Base-by-base conservation (phyloP, 2,329 filamentous ascomycete genomes). In the Penicillium oxalicum region DNA sequence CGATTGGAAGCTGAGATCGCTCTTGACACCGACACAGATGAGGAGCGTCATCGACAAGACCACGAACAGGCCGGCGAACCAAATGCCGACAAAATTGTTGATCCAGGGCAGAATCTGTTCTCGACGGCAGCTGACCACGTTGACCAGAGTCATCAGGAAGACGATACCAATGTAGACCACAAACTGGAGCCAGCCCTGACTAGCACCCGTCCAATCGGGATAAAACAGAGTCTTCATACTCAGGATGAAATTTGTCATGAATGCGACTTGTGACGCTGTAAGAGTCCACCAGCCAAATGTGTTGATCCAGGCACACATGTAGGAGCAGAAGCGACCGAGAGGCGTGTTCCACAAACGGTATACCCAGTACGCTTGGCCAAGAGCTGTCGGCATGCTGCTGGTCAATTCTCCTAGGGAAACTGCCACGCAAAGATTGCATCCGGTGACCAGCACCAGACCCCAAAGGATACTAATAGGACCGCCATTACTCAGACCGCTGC, bases 251-350 rank as follows among this genome's bases (percentile, higher is more conserved):
- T 79, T 71, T 3, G 76, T 75, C 77, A 81, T 80, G 57, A 82
- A 81, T 9, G 77, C 78, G 25, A 76, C 70, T 50, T 79, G 75
- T 1, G 76, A 80, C 0, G 78, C 79, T 0, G 75, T 76, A 49
- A 81, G 61, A 0, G 77, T 75, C 71, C 77, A 79, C 79, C 79
- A 82, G 9, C 78, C 79, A 49, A 80, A 80, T 0, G 74, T 79
- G 61, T 81, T 81, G 57, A 81, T 78, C 77, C 77, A 81, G 2
- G 78, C 79, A 53, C 77, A 79, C 64, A 81, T 71, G 56, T 81
- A 82, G 1, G 76, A 78, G 4, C 64, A 57, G 51, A 80, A 77
- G 1, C 78, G 71, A 1, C 77, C 79, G 0, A 56, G 39, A 0
- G 61, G 63, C 11, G 58, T 57, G 49, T 62, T 41, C 69, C 72